A percentile compares a stretch with the other conserved stretches of the same genome.
phyloP scores from a whole-genome alignment of 2,329 filamentous ascomycete species.

The Arthrobotrys sinensis region DNA sequence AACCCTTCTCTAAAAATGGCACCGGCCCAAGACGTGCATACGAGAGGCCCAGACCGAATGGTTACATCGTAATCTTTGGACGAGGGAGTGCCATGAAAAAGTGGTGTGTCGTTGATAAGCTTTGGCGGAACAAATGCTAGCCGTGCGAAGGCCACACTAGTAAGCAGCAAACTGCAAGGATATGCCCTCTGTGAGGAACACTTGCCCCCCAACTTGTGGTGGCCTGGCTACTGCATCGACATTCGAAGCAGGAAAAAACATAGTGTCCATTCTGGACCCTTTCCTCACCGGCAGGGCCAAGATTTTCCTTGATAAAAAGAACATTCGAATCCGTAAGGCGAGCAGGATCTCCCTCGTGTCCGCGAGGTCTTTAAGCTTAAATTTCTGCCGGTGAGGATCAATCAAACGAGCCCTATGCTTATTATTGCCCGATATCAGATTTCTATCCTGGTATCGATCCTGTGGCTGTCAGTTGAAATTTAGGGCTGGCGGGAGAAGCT shows the following conservation, averaged over 20 bases:
- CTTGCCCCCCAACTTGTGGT: constrained; percentile 23
- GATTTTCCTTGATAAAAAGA: constrained; percentile 32
- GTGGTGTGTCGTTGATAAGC: constrained; percentile 58
- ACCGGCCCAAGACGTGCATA: constrained; percentile 36
- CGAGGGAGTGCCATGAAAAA: constrained; percentile 31
- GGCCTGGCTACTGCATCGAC: constrained; percentile 23
- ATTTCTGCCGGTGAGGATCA: constrained; percentile 38
- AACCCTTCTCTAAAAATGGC: constrained; percentile 61
- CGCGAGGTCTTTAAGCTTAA: constrained; percentile 48
- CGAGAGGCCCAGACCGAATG: constrained; percentile 47
- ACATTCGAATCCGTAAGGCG: constrained; percentile 34
- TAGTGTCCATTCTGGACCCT: constrained; percentile 15
- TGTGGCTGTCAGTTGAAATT: constrained; percentile 20
- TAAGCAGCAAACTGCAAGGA: constrained; percentile 22
- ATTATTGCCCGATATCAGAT: constrained; percentile 21
- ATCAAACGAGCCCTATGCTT: constrained; percentile 13
- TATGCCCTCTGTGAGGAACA: constrained; percentile 19
- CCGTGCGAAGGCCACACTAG: constrained; percentile 27
- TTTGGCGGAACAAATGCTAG: constrained; percentile 41
- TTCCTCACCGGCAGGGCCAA: constrained; percentile 32
- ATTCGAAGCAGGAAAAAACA: constrained; percentile 8
- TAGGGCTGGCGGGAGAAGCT: constrained; percentile 16
- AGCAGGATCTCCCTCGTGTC: constrained; percentile 32
- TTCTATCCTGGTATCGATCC: constrained; percentile 5
- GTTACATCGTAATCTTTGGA: constrained; percentile 57